These are phyloP conservation scores for Rhizopogon rudus DNA, from an alignment of 768 basidiomycete genomes.

Conservation along the genomic window DNA sequence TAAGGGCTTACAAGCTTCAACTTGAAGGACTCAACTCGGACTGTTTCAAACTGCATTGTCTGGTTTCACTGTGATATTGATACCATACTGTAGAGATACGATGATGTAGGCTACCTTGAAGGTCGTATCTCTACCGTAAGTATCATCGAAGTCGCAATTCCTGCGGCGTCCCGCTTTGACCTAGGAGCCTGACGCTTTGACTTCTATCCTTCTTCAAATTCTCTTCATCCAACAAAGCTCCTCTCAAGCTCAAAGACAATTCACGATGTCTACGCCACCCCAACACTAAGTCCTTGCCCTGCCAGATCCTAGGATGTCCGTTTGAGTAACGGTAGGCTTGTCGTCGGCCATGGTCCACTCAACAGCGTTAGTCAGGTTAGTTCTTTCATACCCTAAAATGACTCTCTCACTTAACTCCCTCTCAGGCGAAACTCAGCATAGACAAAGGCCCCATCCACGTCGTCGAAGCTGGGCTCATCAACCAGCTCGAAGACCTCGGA, in stretches of 20 bases:
- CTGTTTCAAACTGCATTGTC: no score
- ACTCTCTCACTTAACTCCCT: constrained; percentile 6
- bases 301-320: constrained; percentile 88
- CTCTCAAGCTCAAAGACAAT: constrained; percentile 61
- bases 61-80: no score
- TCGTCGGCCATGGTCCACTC: constrained; percentile 8
- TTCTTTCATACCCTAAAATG: neutral
- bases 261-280: no score
- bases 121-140: no score
- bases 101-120: no score
- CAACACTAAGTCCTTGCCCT: constrained; percentile 6
- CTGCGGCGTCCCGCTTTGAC: no score
- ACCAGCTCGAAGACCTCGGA: constrained; percentile 72
- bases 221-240: constrained; percentile 18
- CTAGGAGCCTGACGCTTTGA: neutral
- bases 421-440: constrained; percentile 71
- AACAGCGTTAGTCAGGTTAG: constrained; percentile 28
- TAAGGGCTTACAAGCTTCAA: no score
- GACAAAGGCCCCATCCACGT: constrained; percentile 73
- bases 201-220: neutral
- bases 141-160: no score
- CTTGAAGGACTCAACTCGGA: no score
- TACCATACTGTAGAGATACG: no score
- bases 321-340: constrained; percentile 46
- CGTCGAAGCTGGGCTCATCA: constrained; percentile 78